Percentiles rank a stretch among this genome's conserved stretches.
These are phyloP conservation scores for Aspergillus pseudoterreus DNA, from an alignment of 2,329 filamentous ascomycete species.

Conservation along the genomic window DNA sequence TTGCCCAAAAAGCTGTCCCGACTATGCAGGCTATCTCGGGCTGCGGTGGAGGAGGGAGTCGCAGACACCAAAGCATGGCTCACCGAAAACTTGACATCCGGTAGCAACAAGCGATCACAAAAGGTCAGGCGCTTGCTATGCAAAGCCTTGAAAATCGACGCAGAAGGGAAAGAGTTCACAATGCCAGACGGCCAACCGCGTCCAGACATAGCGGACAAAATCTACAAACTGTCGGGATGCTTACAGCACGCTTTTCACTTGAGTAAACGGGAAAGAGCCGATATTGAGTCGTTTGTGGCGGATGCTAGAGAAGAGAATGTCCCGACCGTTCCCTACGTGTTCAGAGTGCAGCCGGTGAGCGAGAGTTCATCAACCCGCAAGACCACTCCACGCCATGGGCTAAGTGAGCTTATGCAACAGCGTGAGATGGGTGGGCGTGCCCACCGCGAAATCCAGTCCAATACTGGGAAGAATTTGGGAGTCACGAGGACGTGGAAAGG, in stretches of 20 bases:
- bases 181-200: not conserved
- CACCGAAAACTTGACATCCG: not conserved
- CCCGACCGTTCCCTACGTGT: conserved; percentile 13
- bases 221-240: conserved; percentile 5
- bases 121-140: not conserved
- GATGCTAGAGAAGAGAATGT: conserved; percentile 19
- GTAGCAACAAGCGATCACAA: not conserved
- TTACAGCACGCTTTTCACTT: conserved; percentile 12
- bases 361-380: not conserved
- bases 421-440: conserved; percentile 27
- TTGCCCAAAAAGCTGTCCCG: conserved; percentile 7
- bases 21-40: conserved; percentile 10
- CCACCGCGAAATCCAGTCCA: conserved; percentile 13
- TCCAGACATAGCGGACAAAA: not conserved
- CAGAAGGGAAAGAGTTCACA: not conserved
- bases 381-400: not conserved
- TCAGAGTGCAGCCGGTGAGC: conserved; percentile 1
- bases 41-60: conserved; percentile 6
- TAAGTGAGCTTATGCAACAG: conserved; percentile 21
- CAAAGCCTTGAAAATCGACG: not conserved
- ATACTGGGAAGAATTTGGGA: conserved; percentile 39
- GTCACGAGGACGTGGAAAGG: conserved; percentile 51
- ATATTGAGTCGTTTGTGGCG: conserved; percentile 19
- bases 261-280: conserved; percentile 12
- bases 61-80: not conserved